Conservation (phyloP, 345 rosid species). For the Eucalyptus urophylla region DNA sequence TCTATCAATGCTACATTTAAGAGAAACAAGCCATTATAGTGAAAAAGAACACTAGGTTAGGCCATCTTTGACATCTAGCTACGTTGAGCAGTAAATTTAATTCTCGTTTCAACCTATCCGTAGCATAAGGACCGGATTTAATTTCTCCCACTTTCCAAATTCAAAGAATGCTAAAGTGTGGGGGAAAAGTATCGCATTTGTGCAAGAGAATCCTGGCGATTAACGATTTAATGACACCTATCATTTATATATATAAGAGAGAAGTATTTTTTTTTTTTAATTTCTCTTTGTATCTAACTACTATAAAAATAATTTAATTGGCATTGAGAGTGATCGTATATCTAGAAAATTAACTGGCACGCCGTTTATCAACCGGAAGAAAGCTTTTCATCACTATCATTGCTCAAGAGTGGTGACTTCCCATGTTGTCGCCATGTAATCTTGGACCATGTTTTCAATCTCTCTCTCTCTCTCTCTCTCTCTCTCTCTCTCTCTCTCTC, state of each 20-base stretch:
- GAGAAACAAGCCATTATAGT: not conserved
- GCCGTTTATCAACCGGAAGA: not conserved
- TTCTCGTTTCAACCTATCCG: not conserved
- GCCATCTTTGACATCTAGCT: not conserved
- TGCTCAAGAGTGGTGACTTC: not conserved
- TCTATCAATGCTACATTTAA: not conserved
- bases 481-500: not conserved
- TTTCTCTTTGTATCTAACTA: no score
- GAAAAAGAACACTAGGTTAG: not conserved
- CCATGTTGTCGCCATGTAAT: not conserved
- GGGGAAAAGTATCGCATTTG: not conserved
- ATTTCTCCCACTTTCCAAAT: not conserved
- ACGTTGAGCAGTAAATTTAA: not conserved
- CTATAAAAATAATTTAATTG: not conserved
- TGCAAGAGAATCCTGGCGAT: not conserved
- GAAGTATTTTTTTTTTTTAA: no score
- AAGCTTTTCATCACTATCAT: not conserved
- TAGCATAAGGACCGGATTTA: not conserved
- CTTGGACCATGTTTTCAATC: not conserved
- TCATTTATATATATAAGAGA: no score
- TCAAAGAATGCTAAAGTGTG: not conserved
- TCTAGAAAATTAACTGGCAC: not conserved
- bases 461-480: not conserved
- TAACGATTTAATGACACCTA: not conserved
- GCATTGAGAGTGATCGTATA: not conserved